Evolutionary conservation across 2,329 filamentous ascomycete species (phyloP).

Genomic region (Oidium heveae): DNA sequence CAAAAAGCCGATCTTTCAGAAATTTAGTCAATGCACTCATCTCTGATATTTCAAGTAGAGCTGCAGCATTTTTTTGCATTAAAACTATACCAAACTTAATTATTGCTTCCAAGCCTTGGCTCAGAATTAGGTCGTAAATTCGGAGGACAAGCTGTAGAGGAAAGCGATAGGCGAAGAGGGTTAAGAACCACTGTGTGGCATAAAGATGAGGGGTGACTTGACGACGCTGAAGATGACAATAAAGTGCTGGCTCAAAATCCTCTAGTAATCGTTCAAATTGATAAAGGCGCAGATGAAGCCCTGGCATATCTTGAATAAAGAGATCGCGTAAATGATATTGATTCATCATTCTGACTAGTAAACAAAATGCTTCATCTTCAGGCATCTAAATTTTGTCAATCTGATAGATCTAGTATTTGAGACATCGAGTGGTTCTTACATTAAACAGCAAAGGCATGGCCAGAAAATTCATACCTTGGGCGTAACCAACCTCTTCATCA

Average conservation of each 20-base stretch:
- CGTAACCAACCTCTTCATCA: constrained; percentile 84
- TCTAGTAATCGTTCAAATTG: constrained; percentile 88
- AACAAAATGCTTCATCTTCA: constrained; percentile 85
- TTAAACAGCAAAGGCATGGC: constrained; percentile 94
- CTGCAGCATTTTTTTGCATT: constrained; percentile 77
- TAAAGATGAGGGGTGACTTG: constrained; percentile 82
- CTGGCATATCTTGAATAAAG: constrained; percentile 90
- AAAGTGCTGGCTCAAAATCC: constrained; percentile 78
- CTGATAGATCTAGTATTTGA: constrained; percentile 1
- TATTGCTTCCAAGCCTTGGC: constrained; percentile 79
- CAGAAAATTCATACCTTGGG: constrained; percentile 97
- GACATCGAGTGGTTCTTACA: constrained; percentile 22
- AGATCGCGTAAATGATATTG: constrained; percentile 82
- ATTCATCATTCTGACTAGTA: constrained; percentile 87
- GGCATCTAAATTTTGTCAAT: constrained; percentile 40
- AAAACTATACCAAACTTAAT: constrained; percentile 84
- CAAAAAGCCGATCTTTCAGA: constrained; percentile 81
- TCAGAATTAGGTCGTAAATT: constrained; percentile 87
- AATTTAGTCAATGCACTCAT: constrained; percentile 77
- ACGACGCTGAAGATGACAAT: constrained; percentile 74
- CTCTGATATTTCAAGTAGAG: constrained; percentile 62
- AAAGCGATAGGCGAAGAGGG: constrained; percentile 94
- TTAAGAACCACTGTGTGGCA: constrained; percentile 96
- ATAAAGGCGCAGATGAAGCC: constrained; percentile 76
- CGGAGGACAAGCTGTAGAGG: constrained; percentile 85